A percentile compares a stretch with the other conserved stretches of the same genome.
Evolutionary conservation across 208 protist species (phyloP).

Genomic region (Herpetomonas muscarum): DNA sequence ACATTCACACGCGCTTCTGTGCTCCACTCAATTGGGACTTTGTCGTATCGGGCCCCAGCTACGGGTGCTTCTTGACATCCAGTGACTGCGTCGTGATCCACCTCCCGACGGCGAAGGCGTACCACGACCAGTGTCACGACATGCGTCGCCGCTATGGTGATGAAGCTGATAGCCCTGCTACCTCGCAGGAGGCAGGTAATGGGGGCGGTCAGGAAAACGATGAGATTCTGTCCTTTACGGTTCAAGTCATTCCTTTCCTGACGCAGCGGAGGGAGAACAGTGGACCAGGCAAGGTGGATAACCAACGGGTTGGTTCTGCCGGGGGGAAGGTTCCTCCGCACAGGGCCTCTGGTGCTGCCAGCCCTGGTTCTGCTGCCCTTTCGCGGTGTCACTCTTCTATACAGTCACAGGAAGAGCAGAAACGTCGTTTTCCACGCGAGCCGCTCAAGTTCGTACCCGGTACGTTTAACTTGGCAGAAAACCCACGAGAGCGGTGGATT

Average conservation of each 20-base stretch:
- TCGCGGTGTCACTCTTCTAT: too few species aligned
- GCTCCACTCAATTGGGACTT: constrained; percentile 3
- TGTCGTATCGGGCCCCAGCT: constrained; percentile 20
- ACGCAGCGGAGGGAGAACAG: constrained; percentile 8
- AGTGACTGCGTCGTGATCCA: constrained; percentile 29
- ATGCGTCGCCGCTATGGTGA: not conserved
- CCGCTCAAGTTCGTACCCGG: not conserved
- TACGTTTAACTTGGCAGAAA: not conserved
- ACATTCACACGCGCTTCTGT: constrained; percentile 3
- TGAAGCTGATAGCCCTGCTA: constrained; percentile 15
- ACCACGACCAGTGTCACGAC: constrained; percentile 10
- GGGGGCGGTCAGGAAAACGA: not conserved
- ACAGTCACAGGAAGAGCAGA: not conserved
- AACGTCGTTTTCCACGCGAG: not conserved
- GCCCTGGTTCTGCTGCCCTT: too few species aligned
- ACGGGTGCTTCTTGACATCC: constrained; percentile 22
- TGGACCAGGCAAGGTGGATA: not conserved
- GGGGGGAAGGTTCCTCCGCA: too few species aligned
- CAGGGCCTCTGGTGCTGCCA: too few species aligned
- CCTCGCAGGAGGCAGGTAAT: not conserved
- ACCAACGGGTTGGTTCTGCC: too few species aligned
- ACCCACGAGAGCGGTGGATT: constrained; percentile 2
- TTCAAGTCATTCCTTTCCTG: constrained; percentile 8
- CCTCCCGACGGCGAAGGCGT: constrained; percentile 28
- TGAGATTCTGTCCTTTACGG: not conserved